Evolutionary conservation across 1,284 basidiomycete genomes (phyloP).

Genomic region (Boletus semigastroideus): DNA sequence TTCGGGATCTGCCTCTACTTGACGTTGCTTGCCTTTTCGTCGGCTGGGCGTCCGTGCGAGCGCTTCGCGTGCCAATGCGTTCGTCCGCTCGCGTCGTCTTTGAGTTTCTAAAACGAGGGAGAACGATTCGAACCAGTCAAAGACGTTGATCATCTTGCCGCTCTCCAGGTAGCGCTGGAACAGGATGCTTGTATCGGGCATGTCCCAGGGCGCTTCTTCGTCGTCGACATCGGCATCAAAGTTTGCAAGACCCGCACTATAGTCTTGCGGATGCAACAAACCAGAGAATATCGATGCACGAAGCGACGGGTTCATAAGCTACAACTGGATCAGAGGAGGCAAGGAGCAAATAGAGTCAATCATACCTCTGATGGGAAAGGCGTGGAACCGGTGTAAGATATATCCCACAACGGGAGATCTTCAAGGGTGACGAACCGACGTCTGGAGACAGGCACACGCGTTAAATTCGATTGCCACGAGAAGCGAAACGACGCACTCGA

Average conservation of each 20-base stretch:
- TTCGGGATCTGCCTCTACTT: slow-evolving; percentile 23
- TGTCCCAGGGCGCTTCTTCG: slow-evolving; percentile 41
- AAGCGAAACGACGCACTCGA: slow-evolving; percentile 42
- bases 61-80: slow-evolving; percentile 12
- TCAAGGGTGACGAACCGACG: slow-evolving; percentile 46
- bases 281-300: slow-evolving; percentile 59
- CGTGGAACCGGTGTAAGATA: slow-evolving; percentile 67
- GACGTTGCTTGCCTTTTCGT: slow-evolving; percentile 28
- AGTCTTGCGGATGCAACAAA: slow-evolving; percentile 58
- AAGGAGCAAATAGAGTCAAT: not conserved
- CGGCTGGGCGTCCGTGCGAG: slow-evolving; percentile 23
- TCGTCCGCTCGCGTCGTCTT: slow-evolving; percentile 27
- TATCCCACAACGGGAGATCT: slow-evolving; percentile 55
- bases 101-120: slow-evolving; percentile 59
- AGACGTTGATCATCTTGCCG: slow-evolving; percentile 76
- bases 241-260: slow-evolving; percentile 24
- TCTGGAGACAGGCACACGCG: slow-evolving; percentile 32
- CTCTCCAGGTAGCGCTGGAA: slow-evolving; percentile 73
- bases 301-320: slow-evolving; percentile 71
- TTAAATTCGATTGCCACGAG: not conserved
- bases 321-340: slow-evolving; percentile 22
- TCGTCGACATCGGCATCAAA: slow-evolving; percentile 19
- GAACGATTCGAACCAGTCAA: slow-evolving; percentile 80
- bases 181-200: slow-evolving; percentile 72
- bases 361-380: slow-evolving; percentile 65